Evolutionary conservation across 2,329 filamentous ascomycete species (phyloP), one percentile per base, ranked within the genome.

Genomic region (Fusarium brevicatenulatum): DNA sequence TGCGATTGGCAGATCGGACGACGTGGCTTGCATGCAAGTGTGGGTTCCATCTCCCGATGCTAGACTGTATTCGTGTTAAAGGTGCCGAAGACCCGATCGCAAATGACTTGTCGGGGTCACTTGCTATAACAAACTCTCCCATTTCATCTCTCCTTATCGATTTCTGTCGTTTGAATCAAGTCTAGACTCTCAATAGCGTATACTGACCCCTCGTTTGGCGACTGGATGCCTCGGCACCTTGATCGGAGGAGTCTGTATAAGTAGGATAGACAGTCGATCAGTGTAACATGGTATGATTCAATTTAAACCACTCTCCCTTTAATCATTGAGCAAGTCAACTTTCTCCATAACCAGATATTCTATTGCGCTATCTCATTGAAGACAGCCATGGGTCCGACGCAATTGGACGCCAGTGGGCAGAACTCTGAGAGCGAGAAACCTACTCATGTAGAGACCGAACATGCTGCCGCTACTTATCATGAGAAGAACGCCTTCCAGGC

Each of bases 311-410:
- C 34, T 15, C 3, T 21, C 19, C 13, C 9, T 16, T 15, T 2
- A 9, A 2, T 28, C 2, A 28, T 4, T 18, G 5, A 53, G 1
- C 2, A 53, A 28, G 1, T 7, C 23, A 21, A 21, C 15, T 0
- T 16, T 37, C 7, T 0, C 12, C 4, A 1, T 9, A 3, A 19
- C 2, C 3, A 8, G 5, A 16, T 30, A 15, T 19, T 7, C 25
- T 25, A 5, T 25, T 5, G 25, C 5, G 25, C 16, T 13, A 15
- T 37, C 9, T 4, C 7, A 5, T 39, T 4, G 9, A 3, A 54
- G 7, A 30, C 4, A n/a, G 50, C 50, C 50, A 54, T 54, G 50
- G 50, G 19, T 30, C 19, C 50, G 15, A 40, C 25, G 50, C 34
- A 40, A 30, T 40, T 54, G 34, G 50, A 54, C 10, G 34, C 34